These are phyloP conservation scores for Exophiala sp. DNA, from an alignment of 2,329 filamentous ascomycete genomes.

Conservation along the genomic window DNA sequence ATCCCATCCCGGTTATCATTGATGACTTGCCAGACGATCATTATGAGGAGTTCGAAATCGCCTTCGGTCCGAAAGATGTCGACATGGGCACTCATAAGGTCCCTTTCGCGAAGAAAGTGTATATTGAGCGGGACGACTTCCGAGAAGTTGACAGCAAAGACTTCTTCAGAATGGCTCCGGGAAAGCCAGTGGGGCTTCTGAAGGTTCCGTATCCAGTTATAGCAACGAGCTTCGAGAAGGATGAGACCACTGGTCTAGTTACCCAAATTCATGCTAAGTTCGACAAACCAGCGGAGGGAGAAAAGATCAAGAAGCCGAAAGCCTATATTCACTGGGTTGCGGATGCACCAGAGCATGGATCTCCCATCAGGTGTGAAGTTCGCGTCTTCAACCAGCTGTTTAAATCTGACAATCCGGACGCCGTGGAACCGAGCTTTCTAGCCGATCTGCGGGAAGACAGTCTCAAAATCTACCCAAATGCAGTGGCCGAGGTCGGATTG, in stretches of 20 bases:
- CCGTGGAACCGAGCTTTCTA: conserved; percentile 71
- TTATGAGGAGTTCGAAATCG: conserved; percentile 58
- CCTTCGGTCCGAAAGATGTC: conserved; percentile 77
- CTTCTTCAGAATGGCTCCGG: conserved; percentile 72
- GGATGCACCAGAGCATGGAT: conserved; percentile 56
- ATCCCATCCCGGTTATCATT: conserved; percentile 76
- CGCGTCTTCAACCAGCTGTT: conserved; percentile 79
- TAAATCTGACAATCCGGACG: conserved; percentile 75
- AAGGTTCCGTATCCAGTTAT: conserved; percentile 65
- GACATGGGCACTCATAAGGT: conserved; percentile 48
- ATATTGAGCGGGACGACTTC: conserved; percentile 78
- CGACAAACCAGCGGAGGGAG: conserved; percentile 60
- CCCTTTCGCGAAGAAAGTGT: conserved; percentile 69
- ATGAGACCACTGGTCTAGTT: conserved; percentile 57
- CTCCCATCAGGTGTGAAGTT: conserved; percentile 61
- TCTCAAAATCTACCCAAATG: conserved; percentile 70
- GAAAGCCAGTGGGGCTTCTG: conserved; percentile 67
- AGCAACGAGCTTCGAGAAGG: conserved; percentile 62
- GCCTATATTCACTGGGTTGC: conserved; percentile 89
- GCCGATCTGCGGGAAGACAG: conserved; percentile 79
- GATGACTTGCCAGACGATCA: conserved; percentile 69
- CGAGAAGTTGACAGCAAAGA: conserved; percentile 64
- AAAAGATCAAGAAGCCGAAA: conserved; percentile 60
- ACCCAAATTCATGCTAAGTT: conserved; percentile 61
- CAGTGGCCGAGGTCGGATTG: conserved; percentile 77